Base-by-base conservation (phyloP, 805 yeast species). In the Hermanozyma aechmeae region DNA sequence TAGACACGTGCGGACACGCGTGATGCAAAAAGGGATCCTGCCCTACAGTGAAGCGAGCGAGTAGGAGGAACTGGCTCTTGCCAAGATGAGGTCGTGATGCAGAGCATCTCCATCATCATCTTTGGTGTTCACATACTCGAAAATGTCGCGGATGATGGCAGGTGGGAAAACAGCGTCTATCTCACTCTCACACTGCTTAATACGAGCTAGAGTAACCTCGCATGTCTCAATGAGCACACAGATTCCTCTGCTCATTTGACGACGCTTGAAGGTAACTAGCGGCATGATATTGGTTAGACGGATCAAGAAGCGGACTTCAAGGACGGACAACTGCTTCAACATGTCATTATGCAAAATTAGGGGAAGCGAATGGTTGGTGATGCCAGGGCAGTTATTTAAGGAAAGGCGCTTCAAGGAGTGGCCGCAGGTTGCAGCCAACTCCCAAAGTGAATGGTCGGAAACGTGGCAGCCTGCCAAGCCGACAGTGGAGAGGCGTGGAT, bases 391-490 rank as follows among this genome's bases (percentile, higher is more conserved):
- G 43, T 76, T 74, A 51, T 86, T 86, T 29, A 86, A 50, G 6
- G 93, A 79, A 13, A 86, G 57, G 29, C 95, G 61, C 41, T 73
- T 74, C 3, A 87, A 44, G 4, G 57, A 43, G 1, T 48, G 43
- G 14, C 76, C 75, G 32, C 61, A 50, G 29, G 61, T 50, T 12
- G 68, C 51, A 0, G 86, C 85, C 19, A 87, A 54, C 43, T 80
- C 87, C 94, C 95, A 84, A 11, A 87, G 58, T 4, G 82, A 65
- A 24, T 73, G 65, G 56, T 87, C 95, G 6, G 82, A 73, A 13
- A 87, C 68, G 25, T 71, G 63, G 51, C 95, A 84, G 5, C 97
- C 97, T 0, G 96, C 95, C 13, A 85, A 58, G 0, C 96, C 96
- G 25, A 87, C 58, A 0, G 96, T 85, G 25, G 65, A 61, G 26